These are phyloP conservation scores for Peniophora sp. DNA, from an alignment of 1,284 basidiomycete genomes.

Conservation along the genomic window DNA sequence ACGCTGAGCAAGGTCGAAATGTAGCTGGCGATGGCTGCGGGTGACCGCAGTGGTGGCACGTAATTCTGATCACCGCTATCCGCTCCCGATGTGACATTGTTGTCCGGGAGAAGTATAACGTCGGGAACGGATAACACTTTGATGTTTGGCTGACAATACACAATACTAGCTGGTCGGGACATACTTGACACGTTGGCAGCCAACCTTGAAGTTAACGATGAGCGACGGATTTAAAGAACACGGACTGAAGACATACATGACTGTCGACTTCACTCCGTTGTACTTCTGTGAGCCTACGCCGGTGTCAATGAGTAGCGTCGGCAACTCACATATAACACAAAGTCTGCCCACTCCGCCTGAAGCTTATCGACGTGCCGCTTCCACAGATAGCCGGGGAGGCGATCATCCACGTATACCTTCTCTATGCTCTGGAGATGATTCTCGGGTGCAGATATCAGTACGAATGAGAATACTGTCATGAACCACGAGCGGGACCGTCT, in stretches of 20 bases:
- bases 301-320: neutral
- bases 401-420: neutral
- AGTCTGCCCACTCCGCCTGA: neutral
- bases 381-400: neutral
- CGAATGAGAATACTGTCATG: neutral
- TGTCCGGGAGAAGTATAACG: constrained; percentile 3
- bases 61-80: neutral
- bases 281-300: too few relatives aligned
- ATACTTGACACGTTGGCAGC: too few relatives aligned
- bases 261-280: too few relatives aligned
- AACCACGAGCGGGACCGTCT: neutral
- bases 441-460: neutral
- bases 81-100: neutral
- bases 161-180: too few relatives aligned
- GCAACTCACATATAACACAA: neutral
- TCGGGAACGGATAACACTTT: constrained; percentile 2
- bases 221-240: too few relatives aligned
- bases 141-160: too few relatives aligned
- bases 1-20: constrained; percentile 30
- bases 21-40: constrained; percentile 27
- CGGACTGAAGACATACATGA: too few relatives aligned
- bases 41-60: constrained; percentile 9
- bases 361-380: neutral
- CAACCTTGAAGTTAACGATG: too few relatives aligned
- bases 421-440: neutral